These are phyloP conservation scores for Candida maltosa DNA, from an alignment of 805 yeast species.

Conservation along the genomic window DNA sequence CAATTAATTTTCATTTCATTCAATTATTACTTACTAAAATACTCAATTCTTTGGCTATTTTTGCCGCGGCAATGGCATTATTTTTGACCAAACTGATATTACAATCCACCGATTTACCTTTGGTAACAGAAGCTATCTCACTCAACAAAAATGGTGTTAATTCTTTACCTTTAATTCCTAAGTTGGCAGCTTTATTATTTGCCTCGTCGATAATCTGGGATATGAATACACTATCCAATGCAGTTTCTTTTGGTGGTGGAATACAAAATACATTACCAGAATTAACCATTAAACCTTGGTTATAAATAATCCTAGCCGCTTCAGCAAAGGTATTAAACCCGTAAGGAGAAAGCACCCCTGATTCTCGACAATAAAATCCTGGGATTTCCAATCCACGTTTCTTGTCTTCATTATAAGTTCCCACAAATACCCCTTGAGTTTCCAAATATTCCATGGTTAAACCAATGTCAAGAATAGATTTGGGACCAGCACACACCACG, in stretches of 20 bases:
- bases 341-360: conserved; percentile 72
- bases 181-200: conserved; percentile 47
- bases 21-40: too few relatives aligned
- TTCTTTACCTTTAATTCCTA: conserved; percentile 64
- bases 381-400: conserved; percentile 47
- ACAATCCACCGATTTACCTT: conserved; percentile 66
- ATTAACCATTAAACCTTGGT: conserved; percentile 44
- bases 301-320: conserved; percentile 62
- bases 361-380: conserved; percentile 76
- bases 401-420: conserved; percentile 51
- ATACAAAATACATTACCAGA: conserved; percentile 79
- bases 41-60: conserved; percentile 65
- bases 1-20: too few relatives aligned
- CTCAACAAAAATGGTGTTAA: conserved; percentile 75
- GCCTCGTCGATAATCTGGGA: conserved; percentile 57
- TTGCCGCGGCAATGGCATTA: conserved; percentile 67
- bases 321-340: conserved; percentile 47
- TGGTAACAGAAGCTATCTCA: conserved; percentile 62
- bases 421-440: conserved; percentile 86
- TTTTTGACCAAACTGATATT: conserved; percentile 75
- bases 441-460: conserved; percentile 83
- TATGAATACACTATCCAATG: conserved; percentile 54
- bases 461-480: conserved; percentile 75
- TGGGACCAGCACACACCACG: conserved; percentile 93
- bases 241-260: conserved; percentile 70